Evolutionary conservation across 768 basidiomycete species (phyloP), one percentile per base, ranked within the genome.

Genomic region (Mycena maculata): DNA sequence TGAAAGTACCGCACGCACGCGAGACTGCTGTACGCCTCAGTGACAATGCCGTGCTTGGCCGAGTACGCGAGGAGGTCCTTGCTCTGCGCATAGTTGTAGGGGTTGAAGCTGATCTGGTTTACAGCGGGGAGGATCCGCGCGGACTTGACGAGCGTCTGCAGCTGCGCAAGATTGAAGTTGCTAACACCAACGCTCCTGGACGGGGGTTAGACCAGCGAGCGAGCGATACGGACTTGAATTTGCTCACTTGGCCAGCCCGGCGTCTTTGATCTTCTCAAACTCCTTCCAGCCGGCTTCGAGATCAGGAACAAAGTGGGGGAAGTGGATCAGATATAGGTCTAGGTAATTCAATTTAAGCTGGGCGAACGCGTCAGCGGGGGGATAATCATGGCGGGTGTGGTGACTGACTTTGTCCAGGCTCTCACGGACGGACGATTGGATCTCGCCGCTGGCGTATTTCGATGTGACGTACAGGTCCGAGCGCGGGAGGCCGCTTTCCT

Each of bases 241-340:
- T 38, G 15, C 42, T 12, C 65, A 85, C 85, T 78, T 83, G 11
- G 83, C 73, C 22, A 84, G 63, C 0, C 84, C 85, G 13, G 79
- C 80, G 42, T 85, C 78, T 70, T 85, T 84, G 41, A 89, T 77
- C 47, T 31, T 27, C 53, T 70, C 69, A 22, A 70, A 67, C 28
- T 67, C 81, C 57, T 75, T 76, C 92, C 92, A 93, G 4, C 74
- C 72, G 5, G 63, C 65, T 63, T 83, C 78, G 67, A 83, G 54
- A 53, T 83, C 76, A 15, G 76, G 67, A 5, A 83, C 66, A 4
- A 64, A 1, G 0, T 2, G 13, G 0, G 91, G 89, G 4, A 39
- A 41, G 68, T 93, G 92, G 30, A 93, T 85, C 44, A 93, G 85
- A 76, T 93, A 93, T 11, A 93, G 77, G 72, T 93, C 90, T 6